Conservation (phyloP, 2,329 filamentous ascomycete species). For the Aspergillus sp. region DNA sequence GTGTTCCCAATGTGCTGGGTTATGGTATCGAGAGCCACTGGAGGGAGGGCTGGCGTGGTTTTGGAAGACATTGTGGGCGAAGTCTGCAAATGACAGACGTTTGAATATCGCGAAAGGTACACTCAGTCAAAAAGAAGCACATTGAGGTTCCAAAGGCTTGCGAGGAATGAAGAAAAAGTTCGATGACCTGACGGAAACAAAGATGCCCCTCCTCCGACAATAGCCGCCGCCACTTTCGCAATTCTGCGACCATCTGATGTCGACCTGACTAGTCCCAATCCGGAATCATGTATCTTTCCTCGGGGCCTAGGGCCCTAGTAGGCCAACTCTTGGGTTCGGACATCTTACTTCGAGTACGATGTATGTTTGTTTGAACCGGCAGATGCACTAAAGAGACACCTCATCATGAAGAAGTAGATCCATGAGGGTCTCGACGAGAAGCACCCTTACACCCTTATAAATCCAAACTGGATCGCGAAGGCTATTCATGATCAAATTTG, state of each 20-base stretch:
- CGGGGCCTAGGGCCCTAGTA: too few relatives aligned
- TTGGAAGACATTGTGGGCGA: constrained; percentile 50
- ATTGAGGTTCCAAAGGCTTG: background rate
- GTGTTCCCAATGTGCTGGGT: constrained; percentile 93
- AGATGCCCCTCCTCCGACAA: constrained; percentile 3
- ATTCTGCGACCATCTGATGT: constrained; percentile 9
- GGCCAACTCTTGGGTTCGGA: background rate
- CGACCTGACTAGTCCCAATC: constrained; percentile 9
- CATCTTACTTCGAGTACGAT: too few relatives aligned
- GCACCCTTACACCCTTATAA: background rate
- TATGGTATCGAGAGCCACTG: constrained; percentile 67
- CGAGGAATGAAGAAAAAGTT: background rate
- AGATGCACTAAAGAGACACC: background rate
- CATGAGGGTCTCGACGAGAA: background rate
- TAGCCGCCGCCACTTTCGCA: constrained; percentile 13
- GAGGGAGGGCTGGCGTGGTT: constrained; percentile 57
- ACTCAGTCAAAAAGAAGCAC: background rate
- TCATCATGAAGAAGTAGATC: background rate
- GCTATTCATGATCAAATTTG: background rate
- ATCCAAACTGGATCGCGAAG: background rate
- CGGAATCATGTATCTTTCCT: background rate
- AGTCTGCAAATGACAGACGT: background rate
- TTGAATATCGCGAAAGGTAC: too few relatives aligned
- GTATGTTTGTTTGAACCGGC: background rate
- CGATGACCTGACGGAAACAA: background rate